These are phyloP conservation scores for Parietaria judaica DNA, from an alignment of 306 rosid species.

Conservation along the genomic window DNA sequence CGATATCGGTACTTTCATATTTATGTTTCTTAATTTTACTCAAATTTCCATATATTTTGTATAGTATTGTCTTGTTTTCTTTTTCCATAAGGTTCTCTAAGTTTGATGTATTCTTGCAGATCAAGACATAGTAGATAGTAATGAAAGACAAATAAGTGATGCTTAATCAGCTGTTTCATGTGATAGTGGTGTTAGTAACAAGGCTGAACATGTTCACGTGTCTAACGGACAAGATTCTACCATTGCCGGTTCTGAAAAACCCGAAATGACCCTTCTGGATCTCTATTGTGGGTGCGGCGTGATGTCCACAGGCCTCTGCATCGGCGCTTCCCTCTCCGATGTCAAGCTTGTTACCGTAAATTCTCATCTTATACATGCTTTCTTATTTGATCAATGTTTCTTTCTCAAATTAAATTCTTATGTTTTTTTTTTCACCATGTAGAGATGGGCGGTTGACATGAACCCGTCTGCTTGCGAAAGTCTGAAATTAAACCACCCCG, in stretches of 20 bases:
- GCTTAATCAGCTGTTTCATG: conserved; percentile 59
- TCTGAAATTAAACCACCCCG: conserved; percentile 60
- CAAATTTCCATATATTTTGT: background rate
- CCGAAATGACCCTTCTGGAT: conserved; percentile 46
- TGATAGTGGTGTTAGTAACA: conserved; percentile 29
- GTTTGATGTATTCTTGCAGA: background rate
- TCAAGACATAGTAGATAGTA: background rate
- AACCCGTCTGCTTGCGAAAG: conserved; percentile 52
- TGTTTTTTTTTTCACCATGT: background rate
- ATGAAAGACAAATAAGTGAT: conserved; percentile 35
- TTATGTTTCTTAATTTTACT: background rate
- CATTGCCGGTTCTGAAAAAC: conserved; percentile 9
- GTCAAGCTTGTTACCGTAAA: conserved; percentile 71
- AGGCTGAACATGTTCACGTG: conserved; percentile 26
- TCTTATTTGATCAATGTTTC: background rate
- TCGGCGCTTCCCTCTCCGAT: conserved; percentile 50
- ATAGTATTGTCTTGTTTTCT: background rate
- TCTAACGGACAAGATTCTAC: conserved; percentile 11
- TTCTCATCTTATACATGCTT: background rate
- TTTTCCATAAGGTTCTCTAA: too few relatives aligned
- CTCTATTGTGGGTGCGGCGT: conserved; percentile 88
- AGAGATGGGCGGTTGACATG: conserved; percentile 88
- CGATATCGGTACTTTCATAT: background rate
- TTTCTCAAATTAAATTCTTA: background rate
- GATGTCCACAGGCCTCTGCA: conserved; percentile 83